Evolutionary conservation across 352 stramenopile genomes (phyloP).

Genomic region (Pythium aphanidermatum): DNA sequence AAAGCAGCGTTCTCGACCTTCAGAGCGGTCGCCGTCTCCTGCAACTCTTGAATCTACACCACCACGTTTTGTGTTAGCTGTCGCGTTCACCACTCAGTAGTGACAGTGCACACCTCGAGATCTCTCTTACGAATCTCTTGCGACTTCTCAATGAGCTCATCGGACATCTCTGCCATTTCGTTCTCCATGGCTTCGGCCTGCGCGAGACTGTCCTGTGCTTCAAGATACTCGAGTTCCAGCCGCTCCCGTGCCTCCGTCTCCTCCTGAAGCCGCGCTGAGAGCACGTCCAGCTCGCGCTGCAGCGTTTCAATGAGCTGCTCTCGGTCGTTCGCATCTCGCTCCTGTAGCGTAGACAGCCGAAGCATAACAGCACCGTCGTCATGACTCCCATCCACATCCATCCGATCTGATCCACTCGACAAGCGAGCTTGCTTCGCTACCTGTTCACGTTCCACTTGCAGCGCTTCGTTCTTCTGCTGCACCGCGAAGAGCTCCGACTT

Average conservation of each 20-base stretch:
- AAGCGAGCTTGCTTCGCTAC: conserved; percentile 8
- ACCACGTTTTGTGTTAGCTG: neutral
- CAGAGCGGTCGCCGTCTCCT: conserved; percentile 33
- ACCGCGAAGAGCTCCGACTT: conserved; percentile 78
- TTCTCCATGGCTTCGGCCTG: conserved; percentile 69
- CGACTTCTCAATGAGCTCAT: conserved; percentile 71
- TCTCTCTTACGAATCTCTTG: conserved; percentile 61
- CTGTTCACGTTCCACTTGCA: conserved; percentile 25
- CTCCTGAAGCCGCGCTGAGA: conserved; percentile 52
- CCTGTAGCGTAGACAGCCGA: conserved; percentile 48
- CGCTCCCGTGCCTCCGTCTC: conserved; percentile 51
- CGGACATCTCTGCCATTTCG: conserved; percentile 71
- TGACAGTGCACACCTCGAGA: conserved; percentile 34
- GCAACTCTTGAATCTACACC: conserved; percentile 41
- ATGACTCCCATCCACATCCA: conserved; percentile 28
- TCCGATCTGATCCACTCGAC: conserved; percentile 14
- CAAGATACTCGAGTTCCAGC: conserved; percentile 50
- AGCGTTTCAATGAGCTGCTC: conserved; percentile 68
- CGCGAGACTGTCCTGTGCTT: conserved; percentile 49
- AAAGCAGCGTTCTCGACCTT: conserved; percentile 43
- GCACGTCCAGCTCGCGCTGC: conserved; percentile 55
- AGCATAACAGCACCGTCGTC: conserved; percentile 20
- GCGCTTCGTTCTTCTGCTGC: conserved; percentile 54
- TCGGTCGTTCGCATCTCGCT: conserved; percentile 51
- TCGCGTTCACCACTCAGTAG: neutral